Base-by-base conservation (phyloP, 441 rosid genomes). In the Jatropha podagrica region DNA sequence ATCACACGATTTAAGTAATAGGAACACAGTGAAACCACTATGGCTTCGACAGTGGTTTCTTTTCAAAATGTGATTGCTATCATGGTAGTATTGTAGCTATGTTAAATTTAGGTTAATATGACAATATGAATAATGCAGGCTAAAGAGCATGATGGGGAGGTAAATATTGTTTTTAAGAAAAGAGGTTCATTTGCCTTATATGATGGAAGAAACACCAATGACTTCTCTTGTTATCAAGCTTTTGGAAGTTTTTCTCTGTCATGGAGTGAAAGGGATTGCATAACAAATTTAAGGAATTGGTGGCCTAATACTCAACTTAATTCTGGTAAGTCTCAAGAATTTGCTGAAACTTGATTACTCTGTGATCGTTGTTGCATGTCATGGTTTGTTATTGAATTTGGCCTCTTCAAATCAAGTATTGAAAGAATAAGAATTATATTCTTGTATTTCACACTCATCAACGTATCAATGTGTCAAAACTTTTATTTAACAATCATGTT, bases 111-210 rank as follows among this genome's bases (percentile, higher is more conserved):
- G 0, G 1, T 32, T 32, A 32, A 32, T 32, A 32, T 32, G 32
- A 32, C 32, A 32, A 32, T 32, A 1, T 32, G 32, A 65, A 42
- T 10, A 18, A 65, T 48, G 58, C 17, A 67, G 71, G 49, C 49
- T 48, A 15, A 42, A 6, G 15, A 48, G 71, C 20, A 48, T 48
- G 9, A 7, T 23, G 72, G 8, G 7, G 72, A 3, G 59, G 40
- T 48, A 10, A 27, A 68, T 68, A 58, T 23, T 32, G 59, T 68
- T 68, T 69, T 51, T 42, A 4, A 52, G 26, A 69, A 69, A 32
- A 17, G 4, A 44, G 0, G 1, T 4, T 69, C 60, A 8, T 69
- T 69, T 18, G 72, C 23, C 32, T 15, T 69, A 17, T 5, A 26
- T 15, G 23, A 37, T 7, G 58, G 58, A 68, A 68, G 7, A 7